phyloP scores from a whole-genome alignment of 2,329 filamentous ascomycete species.

The Clarireedia monteithiana region DNA sequence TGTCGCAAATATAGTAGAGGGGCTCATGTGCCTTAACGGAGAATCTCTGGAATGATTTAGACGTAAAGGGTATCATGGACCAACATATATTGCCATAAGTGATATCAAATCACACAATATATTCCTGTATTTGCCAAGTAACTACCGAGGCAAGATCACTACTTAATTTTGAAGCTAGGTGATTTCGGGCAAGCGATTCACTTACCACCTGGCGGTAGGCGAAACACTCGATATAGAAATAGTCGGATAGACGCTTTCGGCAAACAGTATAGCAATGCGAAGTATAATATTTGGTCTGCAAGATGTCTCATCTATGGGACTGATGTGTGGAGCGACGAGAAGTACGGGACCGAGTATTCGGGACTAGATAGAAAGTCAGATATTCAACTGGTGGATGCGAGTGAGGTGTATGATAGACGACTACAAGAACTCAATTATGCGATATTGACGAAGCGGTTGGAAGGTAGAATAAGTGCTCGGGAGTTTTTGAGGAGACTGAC shows the following conservation, averaged over 20 bases:
- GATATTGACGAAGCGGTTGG: not conserved
- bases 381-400: not conserved
- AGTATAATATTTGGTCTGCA: constrained; percentile 2
- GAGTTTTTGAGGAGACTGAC: not conserved
- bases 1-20: not conserved
- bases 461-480: not conserved
- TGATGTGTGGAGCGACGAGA: not conserved
- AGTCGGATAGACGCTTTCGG: not conserved
- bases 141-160: not conserved
- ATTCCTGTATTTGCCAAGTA: not conserved
- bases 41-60: not conserved
- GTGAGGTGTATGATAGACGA: not conserved
- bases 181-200: constrained; percentile 4
- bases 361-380: too few relatives aligned
- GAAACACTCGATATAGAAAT: not conserved
- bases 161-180: not conserved
- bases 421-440: not conserved
- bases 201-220: not conserved
- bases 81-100: not conserved
- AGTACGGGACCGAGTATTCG: not conserved
- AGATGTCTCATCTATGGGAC: not conserved
- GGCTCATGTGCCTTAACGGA: not conserved
- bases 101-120: constrained; percentile 5
- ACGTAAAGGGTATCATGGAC: not conserved
- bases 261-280: not conserved